These are phyloP conservation scores for Fusarium sp. DNA, from an alignment of 2,329 filamentous ascomycete genomes.

Conservation along the genomic window DNA sequence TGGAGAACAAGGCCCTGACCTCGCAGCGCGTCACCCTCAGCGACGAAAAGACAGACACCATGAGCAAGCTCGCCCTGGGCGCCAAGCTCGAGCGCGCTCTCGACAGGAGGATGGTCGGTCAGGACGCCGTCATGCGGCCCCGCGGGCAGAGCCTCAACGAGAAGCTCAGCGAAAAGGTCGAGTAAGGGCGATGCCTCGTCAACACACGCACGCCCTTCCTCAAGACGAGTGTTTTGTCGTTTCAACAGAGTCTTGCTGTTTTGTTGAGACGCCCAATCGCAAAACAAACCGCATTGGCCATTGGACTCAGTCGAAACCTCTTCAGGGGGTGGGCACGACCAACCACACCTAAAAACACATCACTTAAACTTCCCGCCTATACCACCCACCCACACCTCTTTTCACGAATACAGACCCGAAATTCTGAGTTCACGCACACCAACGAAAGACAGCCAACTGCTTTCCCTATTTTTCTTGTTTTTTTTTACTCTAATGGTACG, in stretches of 20 bases:
- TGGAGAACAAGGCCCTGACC: constrained; percentile 89
- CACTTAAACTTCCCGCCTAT: not conserved
- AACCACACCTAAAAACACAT: constrained; percentile 3
- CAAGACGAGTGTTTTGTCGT: constrained; percentile 3
- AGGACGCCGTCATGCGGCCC: constrained; percentile 88
- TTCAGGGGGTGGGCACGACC: constrained; percentile 8
- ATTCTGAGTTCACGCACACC: constrained; percentile 19
- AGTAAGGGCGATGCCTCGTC: too few relatives aligned
- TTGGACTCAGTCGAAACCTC: too few relatives aligned
- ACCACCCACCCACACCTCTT: constrained; percentile 4
- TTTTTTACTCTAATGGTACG: constrained; percentile 33
- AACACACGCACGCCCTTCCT: too few relatives aligned
- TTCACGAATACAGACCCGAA: constrained; percentile 30
- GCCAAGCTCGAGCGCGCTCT: constrained; percentile 93
- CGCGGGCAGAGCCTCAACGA: constrained; percentile 56
- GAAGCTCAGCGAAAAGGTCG: constrained; percentile 56
- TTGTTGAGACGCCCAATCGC: constrained; percentile 9
- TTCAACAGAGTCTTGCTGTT: constrained; percentile 9
- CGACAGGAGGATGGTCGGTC: constrained; percentile 86
- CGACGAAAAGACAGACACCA: constrained; percentile 84
- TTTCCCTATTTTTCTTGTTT: constrained; percentile 16
- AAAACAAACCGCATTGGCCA: too few relatives aligned
- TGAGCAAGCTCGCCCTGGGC: constrained; percentile 89
- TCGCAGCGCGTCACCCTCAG: constrained; percentile 82
- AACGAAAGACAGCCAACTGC: constrained; percentile 17